Conservation (phyloP, 441 rosid species). For the Populus hybrid region DNA sequence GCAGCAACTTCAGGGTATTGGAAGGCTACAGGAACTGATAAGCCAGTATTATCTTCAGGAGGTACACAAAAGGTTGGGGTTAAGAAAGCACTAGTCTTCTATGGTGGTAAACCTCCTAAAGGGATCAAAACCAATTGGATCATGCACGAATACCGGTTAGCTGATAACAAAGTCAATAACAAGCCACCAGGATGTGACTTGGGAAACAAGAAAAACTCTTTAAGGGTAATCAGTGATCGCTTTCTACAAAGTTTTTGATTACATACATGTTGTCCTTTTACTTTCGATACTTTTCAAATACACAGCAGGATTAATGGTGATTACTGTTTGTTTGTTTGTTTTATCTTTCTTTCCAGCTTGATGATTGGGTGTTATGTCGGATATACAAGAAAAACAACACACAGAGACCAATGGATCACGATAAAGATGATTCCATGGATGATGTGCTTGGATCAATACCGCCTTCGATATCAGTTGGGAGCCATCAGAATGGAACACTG, state of each 20-base stretch:
- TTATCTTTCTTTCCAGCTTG: constrained; percentile 45
- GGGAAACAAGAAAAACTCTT: constrained; percentile 61
- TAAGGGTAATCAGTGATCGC: constrained; percentile 49
- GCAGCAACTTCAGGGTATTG: constrained; percentile 98
- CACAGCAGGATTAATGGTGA: not conserved
- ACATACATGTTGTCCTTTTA: not conserved
- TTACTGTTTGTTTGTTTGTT: not conserved
- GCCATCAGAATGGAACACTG: constrained; percentile 17
- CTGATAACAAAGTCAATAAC: constrained; percentile 51
- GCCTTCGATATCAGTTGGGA: constrained; percentile 22
- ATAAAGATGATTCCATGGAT: constrained; percentile 47
- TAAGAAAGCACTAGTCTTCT: constrained; percentile 88
- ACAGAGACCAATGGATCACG: constrained; percentile 45
- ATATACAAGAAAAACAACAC: constrained; percentile 72
- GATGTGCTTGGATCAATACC: constrained; percentile 46
- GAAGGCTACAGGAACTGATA: constrained; percentile 98
- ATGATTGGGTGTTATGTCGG: constrained; percentile 89
- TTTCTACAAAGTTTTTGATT: not conserved
- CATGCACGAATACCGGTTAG: constrained; percentile 90
- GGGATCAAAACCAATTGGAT: constrained; percentile 94
- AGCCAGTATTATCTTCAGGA: constrained; percentile 60
- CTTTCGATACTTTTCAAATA: not conserved
- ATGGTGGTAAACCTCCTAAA: constrained; percentile 92
- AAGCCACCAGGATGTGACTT: constrained; percentile 52
- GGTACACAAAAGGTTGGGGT: constrained; percentile 83